Evolutionary conservation across 106 monocot genomes (phyloP).

Genomic region (Ottelia alismoides): DNA sequence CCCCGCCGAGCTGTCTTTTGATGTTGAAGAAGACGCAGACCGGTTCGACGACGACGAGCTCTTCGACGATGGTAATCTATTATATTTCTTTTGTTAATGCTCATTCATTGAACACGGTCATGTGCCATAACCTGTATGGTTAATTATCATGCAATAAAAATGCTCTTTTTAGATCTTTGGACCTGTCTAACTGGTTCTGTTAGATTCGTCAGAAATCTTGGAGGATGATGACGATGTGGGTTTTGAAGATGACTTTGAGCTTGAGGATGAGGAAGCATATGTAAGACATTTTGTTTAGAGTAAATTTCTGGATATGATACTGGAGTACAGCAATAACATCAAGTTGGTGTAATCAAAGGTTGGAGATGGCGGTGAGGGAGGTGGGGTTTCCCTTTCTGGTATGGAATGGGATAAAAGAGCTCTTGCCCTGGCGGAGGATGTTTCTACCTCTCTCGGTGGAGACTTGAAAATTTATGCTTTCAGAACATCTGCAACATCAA

Average conservation of each 20-base stretch:
- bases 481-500: conserved; percentile 44
- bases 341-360: conserved; percentile 21
- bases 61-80: neutral
- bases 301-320: neutral
- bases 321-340: no score
- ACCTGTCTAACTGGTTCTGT: neutral
- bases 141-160: neutral
- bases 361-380: conserved; percentile 90
- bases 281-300: conserved; percentile 18
- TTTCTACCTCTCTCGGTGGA: conserved; percentile 53
- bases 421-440: conserved; percentile 62
- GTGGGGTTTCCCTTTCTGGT: conserved; percentile 75
- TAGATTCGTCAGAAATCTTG: conserved; percentile 43
- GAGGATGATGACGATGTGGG: conserved; percentile 36
- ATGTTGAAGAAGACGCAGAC: neutral
- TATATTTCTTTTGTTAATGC: no score
- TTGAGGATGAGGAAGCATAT: conserved; percentile 23
- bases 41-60: neutral
- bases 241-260: conserved; percentile 54
- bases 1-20: neutral
- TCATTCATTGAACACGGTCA: neutral
- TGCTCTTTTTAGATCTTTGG: neutral
- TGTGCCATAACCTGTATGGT: no score
- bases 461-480: conserved; percentile 89
- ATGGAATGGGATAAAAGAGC: conserved; percentile 84